Base-by-base conservation (phyloP, 164 flowering plant species). In the Warburgia ugandensis region DNA sequence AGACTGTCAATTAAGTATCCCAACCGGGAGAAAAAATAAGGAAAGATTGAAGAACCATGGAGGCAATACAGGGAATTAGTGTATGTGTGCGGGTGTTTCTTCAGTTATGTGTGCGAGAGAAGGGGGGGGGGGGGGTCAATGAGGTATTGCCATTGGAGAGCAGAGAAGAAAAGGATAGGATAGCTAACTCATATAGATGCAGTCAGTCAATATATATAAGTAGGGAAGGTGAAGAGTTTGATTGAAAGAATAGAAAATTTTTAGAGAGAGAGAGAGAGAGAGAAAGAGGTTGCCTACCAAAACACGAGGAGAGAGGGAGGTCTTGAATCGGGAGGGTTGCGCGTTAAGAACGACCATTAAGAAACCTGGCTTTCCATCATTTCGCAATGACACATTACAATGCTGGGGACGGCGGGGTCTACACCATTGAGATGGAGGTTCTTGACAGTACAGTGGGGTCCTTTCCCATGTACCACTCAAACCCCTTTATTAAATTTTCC, bases 301-400 rank as follows among this genome's bases (percentile, higher is more conserved):
- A 29, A 10, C 6, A 42, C 2, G 39, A 29, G 39, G 14, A 29
- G 57, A 5, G 38, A 41, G 57, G 38, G 47, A 6, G 29, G 29
- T 13, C 29, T 47, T 19, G 29, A 38, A 21, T 23, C 17, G 26
- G 17, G 37, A 10, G 33, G 38, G 37, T 14, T n/a, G 19, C 21
- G 26, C 9, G 17, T 32, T 29, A 36, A 48, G 1, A 27, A 45
- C n/a, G 33, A 38, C 55, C 32, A 31, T 11, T 26, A 51, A 38
- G 44, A 31, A 25, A 37, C 55, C 31, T 51, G 33, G 43, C 44
- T 32, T 22, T 51, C 44, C 42, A 50, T 35, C 29, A 35, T 51
- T 27, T 51, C 31, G 9, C 55, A 10, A 17, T 38, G 45, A 25
- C 55, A 51, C 55, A 25, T 51, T 19, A 21, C 12, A 17, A 14